Base-by-base conservation (phyloP, 2,329 filamentous ascomycete species). In the Penicillium nordicum region DNA sequence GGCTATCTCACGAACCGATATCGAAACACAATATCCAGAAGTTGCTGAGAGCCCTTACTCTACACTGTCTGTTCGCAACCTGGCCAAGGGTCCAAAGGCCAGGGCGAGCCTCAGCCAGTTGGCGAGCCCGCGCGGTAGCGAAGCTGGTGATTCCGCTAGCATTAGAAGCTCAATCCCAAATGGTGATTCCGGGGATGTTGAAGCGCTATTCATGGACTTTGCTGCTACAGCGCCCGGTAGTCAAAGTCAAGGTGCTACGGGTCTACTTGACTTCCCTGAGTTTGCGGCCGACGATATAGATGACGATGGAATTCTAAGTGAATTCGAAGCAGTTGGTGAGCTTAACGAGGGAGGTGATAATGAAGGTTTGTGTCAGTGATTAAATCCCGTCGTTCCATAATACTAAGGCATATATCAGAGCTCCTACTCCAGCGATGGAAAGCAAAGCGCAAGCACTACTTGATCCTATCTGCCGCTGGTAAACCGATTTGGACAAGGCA, bases 401-500 rank as follows among this genome's bases (percentile, higher is more conserved):
- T 48, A 45, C 57, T 69, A 47, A 68, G 21, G 3, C 40, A 23
- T 46, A 23, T 46, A 23, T 11, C 55, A 74, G 72, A 74, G 38
- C 29, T 71, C 18, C 78, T 90, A 27, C 79, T 96, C 40, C 77
- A 79, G 16, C 80, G 86, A 61, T 99, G 92, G 92, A 94, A 92
- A 71, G 85, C 88, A 37, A 97, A 97, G 77, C 81, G 92, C 60
- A 99, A 99, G 75, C 94, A 99, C 75, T 99, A 96, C 73, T 85
- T 99, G 75, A 96, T 99, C 67, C 79, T 99, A 1, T 97, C 94
- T 2, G 93, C 92, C 14, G 93, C 95, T 10, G 94, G 94, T 21
- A 99, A 99, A 72, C 95, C 94, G 11, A 95, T 99, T 47, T 99
- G 93, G 81, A 97, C 92, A 68, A 85, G 95, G 47, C 93, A 99